Base-by-base conservation (phyloP, 176 grass and related monocot species). In the Phoenix dactylifera region DNA sequence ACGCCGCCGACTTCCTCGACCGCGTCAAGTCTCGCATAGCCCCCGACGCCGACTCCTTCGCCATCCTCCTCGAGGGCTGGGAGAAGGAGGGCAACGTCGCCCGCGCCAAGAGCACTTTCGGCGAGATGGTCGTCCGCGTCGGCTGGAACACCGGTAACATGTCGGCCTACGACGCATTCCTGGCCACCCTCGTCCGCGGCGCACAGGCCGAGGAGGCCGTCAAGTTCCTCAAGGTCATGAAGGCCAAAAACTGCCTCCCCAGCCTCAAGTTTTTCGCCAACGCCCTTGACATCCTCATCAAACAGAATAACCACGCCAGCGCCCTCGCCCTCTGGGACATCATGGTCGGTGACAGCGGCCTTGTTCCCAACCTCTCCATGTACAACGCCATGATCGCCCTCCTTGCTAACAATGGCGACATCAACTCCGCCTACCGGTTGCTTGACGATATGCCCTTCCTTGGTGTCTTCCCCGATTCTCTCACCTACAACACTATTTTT, bases 381-480 rank as follows among this genome's bases (percentile, higher is more conserved):
- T 88, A 82, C 85, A 87, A 85, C 16, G 67, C 78, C 55, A 77
- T 88, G 48, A 88, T 95, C 49, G 24, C 10, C 44, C 66, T 95
- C 54, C 67, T 76, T 62, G 79, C 82, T 52, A 79, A 74, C 56
- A 63, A 44, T 58, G 70, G 70, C 51, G 52, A 61, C 63, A 62
- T 82, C 0, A 63, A 75, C 30, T 73, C 68, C 24, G 79, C 86
- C 49, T 72, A 78, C 44, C 60, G 49, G 7, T 52, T 95, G 62
- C 79, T 95, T 15, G 90, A 95, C 7, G 82, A 78, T 68, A 95
- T 89, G 86, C 90, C 90, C 50, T 80, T 81, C 22, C 74, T 81
- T 18, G 85, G 86, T 4, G 74, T 82, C 63, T 86, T 89, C 81
- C 82, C 90, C 6, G 67, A 89, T 70, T 69, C 63, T 59, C 17